Evolutionary conservation across 176 grass and related monocot species (phyloP).

Genomic region (Bothriochloa decipiens): DNA sequence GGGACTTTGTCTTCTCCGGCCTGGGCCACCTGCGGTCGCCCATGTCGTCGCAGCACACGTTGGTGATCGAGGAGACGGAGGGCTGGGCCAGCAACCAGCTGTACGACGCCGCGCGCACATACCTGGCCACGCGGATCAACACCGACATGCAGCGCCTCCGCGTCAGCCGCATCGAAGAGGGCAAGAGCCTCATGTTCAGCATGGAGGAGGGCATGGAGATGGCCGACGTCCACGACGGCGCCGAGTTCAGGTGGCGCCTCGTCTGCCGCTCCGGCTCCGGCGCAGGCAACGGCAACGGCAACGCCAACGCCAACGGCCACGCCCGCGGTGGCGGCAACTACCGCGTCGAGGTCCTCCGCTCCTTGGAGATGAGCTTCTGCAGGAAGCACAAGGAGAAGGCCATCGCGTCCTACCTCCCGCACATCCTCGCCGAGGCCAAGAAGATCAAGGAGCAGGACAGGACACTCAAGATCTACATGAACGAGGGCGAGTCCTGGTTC

Average conservation of each 20-base stretch:
- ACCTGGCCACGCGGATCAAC: constrained; percentile 46
- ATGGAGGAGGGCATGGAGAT: constrained; percentile 81
- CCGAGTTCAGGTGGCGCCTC: constrained; percentile 81
- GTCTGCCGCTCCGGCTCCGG: constrained; percentile 46
- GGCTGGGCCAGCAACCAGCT: constrained; percentile 64
- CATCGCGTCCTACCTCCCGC: constrained; percentile 65
- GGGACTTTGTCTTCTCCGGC: constrained; percentile 55
- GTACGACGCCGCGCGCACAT: neutral
- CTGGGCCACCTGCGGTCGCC: constrained; percentile 55
- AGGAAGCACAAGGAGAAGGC: constrained; percentile 72
- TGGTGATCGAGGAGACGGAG: constrained; percentile 76
- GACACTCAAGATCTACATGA: no score
- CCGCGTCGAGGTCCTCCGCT: constrained; percentile 46
- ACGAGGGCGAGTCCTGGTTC: no score
- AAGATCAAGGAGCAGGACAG: no score
- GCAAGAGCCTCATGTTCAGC: constrained; percentile 71
- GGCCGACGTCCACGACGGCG: constrained; percentile 67
- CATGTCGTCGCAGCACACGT: constrained; percentile 60
- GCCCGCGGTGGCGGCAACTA: constrained; percentile 15
- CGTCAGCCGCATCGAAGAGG: constrained; percentile 64
- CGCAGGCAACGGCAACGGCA: neutral
- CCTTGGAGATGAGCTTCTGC: constrained; percentile 82
- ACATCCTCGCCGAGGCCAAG: no score
- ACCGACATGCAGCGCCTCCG: constrained; percentile 68
- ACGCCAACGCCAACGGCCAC: neutral